Conservation (phyloP, 495 filamentous ascomycete species). For the Talaromyces thailandensis region DNA sequence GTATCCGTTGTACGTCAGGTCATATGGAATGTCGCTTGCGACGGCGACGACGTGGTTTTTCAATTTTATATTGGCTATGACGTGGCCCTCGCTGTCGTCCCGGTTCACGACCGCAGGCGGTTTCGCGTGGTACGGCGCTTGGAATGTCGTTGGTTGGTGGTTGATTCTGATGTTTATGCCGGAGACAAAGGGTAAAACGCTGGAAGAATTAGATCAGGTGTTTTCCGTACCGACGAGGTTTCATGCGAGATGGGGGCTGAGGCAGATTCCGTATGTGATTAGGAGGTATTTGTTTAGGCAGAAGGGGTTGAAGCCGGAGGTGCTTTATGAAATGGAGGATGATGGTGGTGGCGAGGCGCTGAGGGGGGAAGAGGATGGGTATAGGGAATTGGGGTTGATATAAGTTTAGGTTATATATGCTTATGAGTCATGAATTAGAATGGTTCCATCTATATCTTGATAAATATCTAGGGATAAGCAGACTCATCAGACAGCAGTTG, state of each 20-base stretch:
- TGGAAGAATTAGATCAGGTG: conserved; percentile 39
- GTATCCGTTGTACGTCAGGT: conserved; percentile 67
- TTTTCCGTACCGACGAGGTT: conserved; percentile 43
- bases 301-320: conserved; percentile 23
- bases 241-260: conserved; percentile 34
- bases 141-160: conserved; percentile 41
- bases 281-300: conserved; percentile 33
- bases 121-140: conserved; percentile 48
- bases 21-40: conserved; percentile 57
- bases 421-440: background rate
- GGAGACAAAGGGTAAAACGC: conserved; percentile 41
- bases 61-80: conserved; percentile 35
- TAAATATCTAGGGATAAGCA: background rate
- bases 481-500: conserved; percentile 42
- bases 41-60: conserved; percentile 61
- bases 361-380: background rate
- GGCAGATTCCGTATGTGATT: conserved; percentile 39
- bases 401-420: background rate
- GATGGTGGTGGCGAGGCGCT: background rate
- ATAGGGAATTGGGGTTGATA: background rate
- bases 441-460: background rate
- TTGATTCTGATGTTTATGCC: conserved; percentile 41
- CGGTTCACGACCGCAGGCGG: conserved; percentile 40
- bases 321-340: conserved; percentile 32
- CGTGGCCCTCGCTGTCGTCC: conserved; percentile 52